Percentiles rank a stretch among this genome's conserved stretches.
Conservation (phyloP, 1,139 yeast genomes). For the Kodamaea arcana region DNA sequence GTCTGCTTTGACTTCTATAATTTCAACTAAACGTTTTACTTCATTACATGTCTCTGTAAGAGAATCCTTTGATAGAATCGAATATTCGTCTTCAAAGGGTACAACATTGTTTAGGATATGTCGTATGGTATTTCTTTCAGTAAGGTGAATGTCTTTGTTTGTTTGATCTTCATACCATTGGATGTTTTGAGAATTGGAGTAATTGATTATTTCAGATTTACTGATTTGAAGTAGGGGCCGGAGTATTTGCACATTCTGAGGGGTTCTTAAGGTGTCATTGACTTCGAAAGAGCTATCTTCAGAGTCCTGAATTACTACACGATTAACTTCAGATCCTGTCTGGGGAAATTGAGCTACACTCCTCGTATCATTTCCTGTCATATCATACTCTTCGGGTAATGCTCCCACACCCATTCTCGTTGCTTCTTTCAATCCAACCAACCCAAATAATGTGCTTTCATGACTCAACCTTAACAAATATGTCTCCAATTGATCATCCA, state of each 20-base stretch:
- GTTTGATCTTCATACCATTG: slow-evolving; percentile 70
- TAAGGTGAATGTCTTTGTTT: slow-evolving; percentile 50
- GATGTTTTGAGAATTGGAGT: slow-evolving; percentile 39
- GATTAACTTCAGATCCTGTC: too few species aligned
- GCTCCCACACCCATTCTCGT: too few species aligned
- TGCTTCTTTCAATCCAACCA: slow-evolving; percentile 34
- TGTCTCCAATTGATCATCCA: slow-evolving; percentile 73
- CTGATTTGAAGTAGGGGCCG: slow-evolving; percentile 52
- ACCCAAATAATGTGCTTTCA: slow-evolving; percentile 59
- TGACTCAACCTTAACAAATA: slow-evolving; percentile 51
- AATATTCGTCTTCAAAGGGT: slow-evolving; percentile 14
- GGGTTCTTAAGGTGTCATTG: too few species aligned
- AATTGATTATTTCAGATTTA: slow-evolving; percentile 43
- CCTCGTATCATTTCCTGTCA: too few species aligned
- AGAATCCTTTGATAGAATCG: slow-evolving; percentile 10
- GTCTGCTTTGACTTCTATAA: slow-evolving; percentile 1
- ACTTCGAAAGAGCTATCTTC: too few species aligned
- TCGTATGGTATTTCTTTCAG: slow-evolving; percentile 52
- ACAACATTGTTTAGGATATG: slow-evolving; percentile 25
- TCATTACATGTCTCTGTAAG: slow-evolving; percentile 14
- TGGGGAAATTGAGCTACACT: too few species aligned
- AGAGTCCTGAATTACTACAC: too few species aligned
- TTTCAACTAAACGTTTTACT: slow-evolving; percentile 7
- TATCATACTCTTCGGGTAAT: too few species aligned
- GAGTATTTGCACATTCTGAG: slow-evolving; percentile 14